Base-by-base conservation (phyloP, 202 grass and related monocot genomes). In the Eragrostis tef region DNA sequence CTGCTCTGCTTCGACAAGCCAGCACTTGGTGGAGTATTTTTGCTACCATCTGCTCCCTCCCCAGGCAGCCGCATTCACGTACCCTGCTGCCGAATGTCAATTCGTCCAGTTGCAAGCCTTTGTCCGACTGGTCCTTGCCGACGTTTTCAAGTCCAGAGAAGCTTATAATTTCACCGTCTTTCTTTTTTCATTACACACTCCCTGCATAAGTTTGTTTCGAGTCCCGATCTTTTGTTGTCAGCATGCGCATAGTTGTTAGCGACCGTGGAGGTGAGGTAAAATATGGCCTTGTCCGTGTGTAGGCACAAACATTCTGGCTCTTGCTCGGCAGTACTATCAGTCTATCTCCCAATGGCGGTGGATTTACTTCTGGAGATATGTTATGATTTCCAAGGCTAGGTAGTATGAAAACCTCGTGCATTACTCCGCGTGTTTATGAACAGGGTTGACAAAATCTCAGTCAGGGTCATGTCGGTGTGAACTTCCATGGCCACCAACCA, bases 211-310 rank as follows among this genome's bases (percentile, higher is more conserved):
- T 50, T 44, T 58, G 48, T 6, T 31, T 64, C 11, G 11, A 3
- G 34, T 19, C 29, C 57, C 39, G 21, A 68, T 15, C 26, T 70
- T 58, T 25, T 20, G 19, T 79, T 75, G 56, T 49, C 77, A 56
- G 52, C 26, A 71, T 60, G 39, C 2, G 31, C 78, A 75, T 86
- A 8, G 70, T 75, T 68, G 51, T 86, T 68, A 75, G 84, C 6
- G 6, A 62, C 54, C 2, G 34, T 51, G n/a, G 17, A 64, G 24
- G 43, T 12, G 14, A 77, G 12, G 2, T 52, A 85, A 43, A 34
- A 21, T 31, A 52, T 49, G 19, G 31, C 56, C 27, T 19, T 60
- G 22, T 19, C 60, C 44, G 47, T 47, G 9, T 39, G 50, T 24
- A 75, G 61, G 60, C 49, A 75, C 69, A 59, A 47, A 24, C 60